phyloP scores from a whole-genome alignment of 371 early-diverging fungal species.

The Thermomucor indicae-seudaticae region DNA sequence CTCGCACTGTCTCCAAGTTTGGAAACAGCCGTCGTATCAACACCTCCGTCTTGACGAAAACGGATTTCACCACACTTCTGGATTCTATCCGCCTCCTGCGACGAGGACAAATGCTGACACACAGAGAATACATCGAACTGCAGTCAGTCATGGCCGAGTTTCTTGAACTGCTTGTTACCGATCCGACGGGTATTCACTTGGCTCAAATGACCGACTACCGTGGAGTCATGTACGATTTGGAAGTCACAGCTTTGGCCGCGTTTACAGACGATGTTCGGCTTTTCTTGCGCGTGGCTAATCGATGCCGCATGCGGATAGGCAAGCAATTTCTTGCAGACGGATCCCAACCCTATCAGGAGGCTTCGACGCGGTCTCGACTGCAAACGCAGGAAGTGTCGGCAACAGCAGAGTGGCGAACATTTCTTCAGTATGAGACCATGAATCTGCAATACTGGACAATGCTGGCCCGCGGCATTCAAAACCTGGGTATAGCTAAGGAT shows the following conservation, averaged over 20 bases:
- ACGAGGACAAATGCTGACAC: constrained; percentile 52
- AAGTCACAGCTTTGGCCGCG: constrained; percentile 58
- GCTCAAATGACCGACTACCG: constrained; percentile 64
- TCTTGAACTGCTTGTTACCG: constrained; percentile 56
- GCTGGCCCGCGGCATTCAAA: constrained; percentile 43
- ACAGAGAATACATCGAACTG: constrained; percentile 61
- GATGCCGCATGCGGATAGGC: constrained; percentile 60
- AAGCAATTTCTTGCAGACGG: constrained; percentile 41
- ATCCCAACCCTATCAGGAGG: constrained; percentile 36
- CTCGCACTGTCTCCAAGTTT: constrained; percentile 53
- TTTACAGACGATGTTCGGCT: constrained; percentile 62
- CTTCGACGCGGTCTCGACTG: constrained; percentile 11
- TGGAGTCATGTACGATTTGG: constrained; percentile 60
- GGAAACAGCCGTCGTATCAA: constrained; percentile 29
- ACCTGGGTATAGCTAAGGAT: constrained; percentile 25
- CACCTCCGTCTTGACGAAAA: constrained; percentile 39
- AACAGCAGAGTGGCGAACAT: background rate
- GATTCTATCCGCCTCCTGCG: constrained; percentile 56
- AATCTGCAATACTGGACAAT: constrained; percentile 53
- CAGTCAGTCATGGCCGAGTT: constrained; percentile 52
- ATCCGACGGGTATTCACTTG: constrained; percentile 55
- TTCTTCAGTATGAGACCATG: constrained; percentile 32
- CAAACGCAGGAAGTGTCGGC: too few species aligned
- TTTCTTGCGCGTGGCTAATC: constrained; percentile 57
- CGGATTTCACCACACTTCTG: constrained; percentile 48